These are phyloP conservation scores for Claviceps quebecensis DNA, from an alignment of 2,329 filamentous ascomycete genomes.

Conservation along the genomic window DNA sequence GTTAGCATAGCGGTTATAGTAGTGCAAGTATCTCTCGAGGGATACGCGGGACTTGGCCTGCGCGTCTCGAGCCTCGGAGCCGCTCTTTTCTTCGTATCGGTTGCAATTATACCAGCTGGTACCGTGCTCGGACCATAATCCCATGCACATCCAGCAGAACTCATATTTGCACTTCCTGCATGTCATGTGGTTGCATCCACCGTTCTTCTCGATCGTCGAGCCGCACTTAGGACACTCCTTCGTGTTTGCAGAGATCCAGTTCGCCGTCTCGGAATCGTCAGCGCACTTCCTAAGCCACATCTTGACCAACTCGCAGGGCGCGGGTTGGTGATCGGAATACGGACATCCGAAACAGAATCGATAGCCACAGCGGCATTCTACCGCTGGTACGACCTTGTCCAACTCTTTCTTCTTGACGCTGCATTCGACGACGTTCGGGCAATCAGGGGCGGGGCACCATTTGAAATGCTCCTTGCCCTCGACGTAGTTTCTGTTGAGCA, in stretches of 20 bases:
- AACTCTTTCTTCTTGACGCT: conserved; percentile 77
- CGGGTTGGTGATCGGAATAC: conserved; percentile 79
- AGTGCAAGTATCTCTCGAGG: conserved; percentile 91
- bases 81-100: conserved; percentile 90
- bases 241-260: conserved; percentile 98
- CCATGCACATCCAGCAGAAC: conserved; percentile 99
- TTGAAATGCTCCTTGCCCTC: conserved; percentile 92
- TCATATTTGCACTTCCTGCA: conserved; percentile 92
- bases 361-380: conserved; percentile 71
- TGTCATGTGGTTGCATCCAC: conserved; percentile 96
- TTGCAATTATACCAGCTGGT: conserved; percentile 99
- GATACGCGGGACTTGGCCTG: conserved; percentile 85
- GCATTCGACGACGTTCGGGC: conserved; percentile 84
- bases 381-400: conserved; percentile 73
- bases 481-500: conserved; percentile 88
- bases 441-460: conserved; percentile 98
- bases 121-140: conserved; percentile 93
- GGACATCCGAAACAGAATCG: conserved; percentile 94
- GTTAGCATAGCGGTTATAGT: conserved; percentile 98
- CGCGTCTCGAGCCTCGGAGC: conserved; percentile 75
- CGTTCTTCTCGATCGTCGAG: conserved; percentile 98
- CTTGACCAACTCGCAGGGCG: conserved; percentile 82
- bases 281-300: conserved; percentile 97
- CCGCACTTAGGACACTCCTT: conserved; percentile 95
- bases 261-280: conserved; percentile 94